Evolutionary conservation across 2,329 filamentous ascomycete species (phyloP), one percentile per base, ranked within the genome.

Genomic region (Alternaria novae-zelandiae): DNA sequence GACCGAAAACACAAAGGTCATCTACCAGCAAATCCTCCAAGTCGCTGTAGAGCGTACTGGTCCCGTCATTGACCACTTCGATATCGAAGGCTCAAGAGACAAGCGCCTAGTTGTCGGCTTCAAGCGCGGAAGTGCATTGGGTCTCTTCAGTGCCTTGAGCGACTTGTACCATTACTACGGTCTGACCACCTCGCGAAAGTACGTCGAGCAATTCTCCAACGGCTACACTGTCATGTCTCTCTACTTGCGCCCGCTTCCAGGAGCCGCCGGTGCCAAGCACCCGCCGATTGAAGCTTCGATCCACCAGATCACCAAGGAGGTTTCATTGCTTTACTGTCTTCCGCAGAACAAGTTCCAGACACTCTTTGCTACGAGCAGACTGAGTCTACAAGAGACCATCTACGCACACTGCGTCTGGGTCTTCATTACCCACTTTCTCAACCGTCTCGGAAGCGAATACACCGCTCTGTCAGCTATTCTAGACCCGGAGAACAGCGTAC

Each of bases 81-180:
- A 99, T 78, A 94, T 99, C 59, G 93, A 97, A 77, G 93, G 88
- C 70, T 92, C 91, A 17, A 88, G 91, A 30, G 96, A 99, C 85
- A 98, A 97, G 87, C 89, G 96, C 74, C 85, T 99, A 64, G 94
- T 99, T 59, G 88, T 99, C 73, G 96, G 94, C 49, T 98, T 97
- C 86, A 94, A 95, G 73, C 93, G 95, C 71, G 91, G 94, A 68
- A 97, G 95, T 17, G 96, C 96, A 28, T 87, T 93, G 72, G 96
- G 96, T 67, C 85, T 99, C 74, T 99, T 99, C 87, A 97, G 94
- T 72, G 94, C 96, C 26, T 84, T 99, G 73, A 97, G 93, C 69
- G 94, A 98, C 80, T 86, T 99, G 32, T 99, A 99, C 84, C 96
- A 99, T 83, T 98, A 97, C 87, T 99, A 99, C 78, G 95, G 96